Evolutionary conservation across 352 stramenopile genomes (phyloP).

Genomic region (Phytophthora vignae): DNA sequence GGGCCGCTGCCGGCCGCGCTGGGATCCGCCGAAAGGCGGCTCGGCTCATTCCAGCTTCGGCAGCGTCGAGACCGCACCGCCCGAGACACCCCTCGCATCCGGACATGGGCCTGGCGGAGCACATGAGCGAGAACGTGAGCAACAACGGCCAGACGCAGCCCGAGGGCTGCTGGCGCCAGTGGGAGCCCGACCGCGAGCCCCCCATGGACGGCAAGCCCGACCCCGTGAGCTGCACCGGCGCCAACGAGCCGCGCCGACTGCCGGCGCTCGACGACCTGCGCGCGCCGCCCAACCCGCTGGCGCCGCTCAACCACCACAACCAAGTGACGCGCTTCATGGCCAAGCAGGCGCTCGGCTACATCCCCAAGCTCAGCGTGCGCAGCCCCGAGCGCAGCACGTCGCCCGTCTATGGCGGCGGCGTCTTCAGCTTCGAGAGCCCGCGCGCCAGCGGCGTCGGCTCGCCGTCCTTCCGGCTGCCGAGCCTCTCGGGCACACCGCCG

Average conservation of each 20-base stretch:
- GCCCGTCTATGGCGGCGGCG: slow-evolving; percentile 16
- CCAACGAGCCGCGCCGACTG: slow-evolving; percentile 2
- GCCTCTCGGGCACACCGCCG: slow-evolving; percentile 46
- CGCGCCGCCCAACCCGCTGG: slow-evolving; percentile 19
- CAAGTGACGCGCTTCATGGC: slow-evolving; percentile 68
- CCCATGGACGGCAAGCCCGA: slow-evolving; percentile 30
- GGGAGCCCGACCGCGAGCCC: slow-evolving; percentile 45
- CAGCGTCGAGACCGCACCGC: slow-evolving; percentile 26
- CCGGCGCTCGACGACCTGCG: slow-evolving; percentile 18
- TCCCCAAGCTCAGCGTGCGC: slow-evolving; percentile 51
- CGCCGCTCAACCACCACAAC: slow-evolving; percentile 57
- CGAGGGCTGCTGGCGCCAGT: slow-evolving; percentile 19
- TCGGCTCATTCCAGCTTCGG: slow-evolving; percentile 5
- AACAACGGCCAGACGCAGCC: slow-evolving; percentile 21
- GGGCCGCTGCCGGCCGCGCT: neutral
- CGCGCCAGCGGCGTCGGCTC: slow-evolving; percentile 26
- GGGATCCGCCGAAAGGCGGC: neutral
- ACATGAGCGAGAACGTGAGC: slow-evolving; percentile 45
- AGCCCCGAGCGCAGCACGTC: slow-evolving; percentile 35
- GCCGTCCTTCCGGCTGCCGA: slow-evolving; percentile 59
- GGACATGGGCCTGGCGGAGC: slow-evolving; percentile 37
- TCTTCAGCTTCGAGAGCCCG: slow-evolving; percentile 39
- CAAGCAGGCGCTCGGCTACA: slow-evolving; percentile 70
- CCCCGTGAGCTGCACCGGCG: slow-evolving; percentile 6
- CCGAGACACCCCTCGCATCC: no score